These are phyloP conservation scores for Fomitopsis pinicola DNA, from an alignment of 1,284 basidiomycete species.

Conservation along the genomic window DNA sequence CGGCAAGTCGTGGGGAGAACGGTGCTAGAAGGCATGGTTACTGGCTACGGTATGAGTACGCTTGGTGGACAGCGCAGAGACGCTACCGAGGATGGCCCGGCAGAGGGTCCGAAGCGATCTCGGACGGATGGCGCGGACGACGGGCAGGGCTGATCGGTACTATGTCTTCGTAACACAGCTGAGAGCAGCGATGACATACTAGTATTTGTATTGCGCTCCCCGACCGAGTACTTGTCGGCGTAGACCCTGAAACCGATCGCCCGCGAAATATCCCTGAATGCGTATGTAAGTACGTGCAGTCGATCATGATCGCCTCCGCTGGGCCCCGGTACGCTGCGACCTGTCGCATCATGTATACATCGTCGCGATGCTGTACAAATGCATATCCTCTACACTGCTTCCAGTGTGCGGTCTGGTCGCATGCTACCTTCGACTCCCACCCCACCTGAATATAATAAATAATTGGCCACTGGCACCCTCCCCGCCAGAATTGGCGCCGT, in stretches of 20 bases:
- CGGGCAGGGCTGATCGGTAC: not conserved
- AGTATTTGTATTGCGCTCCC: too few relatives aligned
- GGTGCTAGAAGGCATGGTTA: slow-evolving; percentile 56
- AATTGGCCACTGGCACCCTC: not conserved
- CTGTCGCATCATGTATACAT: too few relatives aligned
- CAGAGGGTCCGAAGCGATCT: not conserved
- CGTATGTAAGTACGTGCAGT: not conserved
- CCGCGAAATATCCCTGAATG: too few relatives aligned
- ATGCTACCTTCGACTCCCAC: not conserved
- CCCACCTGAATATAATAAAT: too few relatives aligned
- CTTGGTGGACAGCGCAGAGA: slow-evolving; percentile 18
- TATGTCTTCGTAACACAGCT: too few relatives aligned
- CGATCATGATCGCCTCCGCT: not conserved
- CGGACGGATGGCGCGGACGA: slow-evolving; percentile 21
- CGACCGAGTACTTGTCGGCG: too few relatives aligned
- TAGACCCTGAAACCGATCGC: too few relatives aligned
- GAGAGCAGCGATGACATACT: too few relatives aligned
- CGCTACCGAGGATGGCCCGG: slow-evolving; percentile 9
- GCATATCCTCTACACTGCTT: too few relatives aligned
- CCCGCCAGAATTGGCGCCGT: not conserved
- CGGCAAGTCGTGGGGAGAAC: slow-evolving; percentile 51
- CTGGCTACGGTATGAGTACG: slow-evolving; percentile 50
- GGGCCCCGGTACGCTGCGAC: too few relatives aligned
- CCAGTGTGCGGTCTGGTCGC: not conserved
- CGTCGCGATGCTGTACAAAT: not conserved